Evolutionary conservation across 345 rosid genomes (phyloP), one percentile per base, ranked within the genome.

Genomic region (Lagerstroemia speciosa): DNA sequence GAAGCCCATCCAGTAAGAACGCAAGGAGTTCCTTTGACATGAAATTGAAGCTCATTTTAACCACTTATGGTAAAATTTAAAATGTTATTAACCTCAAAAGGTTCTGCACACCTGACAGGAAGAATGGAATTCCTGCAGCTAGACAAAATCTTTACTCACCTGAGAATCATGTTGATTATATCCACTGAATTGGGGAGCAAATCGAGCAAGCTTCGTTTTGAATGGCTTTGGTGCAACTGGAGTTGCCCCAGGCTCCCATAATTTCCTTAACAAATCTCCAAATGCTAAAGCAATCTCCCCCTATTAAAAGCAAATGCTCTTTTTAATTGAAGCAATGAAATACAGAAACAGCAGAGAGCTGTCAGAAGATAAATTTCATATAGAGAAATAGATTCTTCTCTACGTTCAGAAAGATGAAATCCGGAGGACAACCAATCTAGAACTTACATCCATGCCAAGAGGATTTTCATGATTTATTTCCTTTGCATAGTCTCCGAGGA

Each of bases 131-230:
- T 58, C 33, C 34, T 10, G 63, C 32, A 41, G 38, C 38, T n/a
- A 36, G 38, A 36, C 73, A 76, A 77, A 15, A 75, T 66, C 65
- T 75, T 74, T 67, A 77, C 88, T 71, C 52, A 94, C 99, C 89
- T 94, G 99, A 75, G 99, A 94, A 89, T 91, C 99, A 82, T 91
- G 98, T 85, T 94, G 99, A 84, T 89, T 94, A 78, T 77, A 94
- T 77, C 98, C 97, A 83, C 83, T 87, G 76, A 94, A 94, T 69
- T 91, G 99, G 79, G 93, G 87, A 76, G 99, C 97, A 80, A 94
- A 94, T 36, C 87, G 90, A 79, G 93, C 88, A 74, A 94, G 96
- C 86, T 94, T 91, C 50, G 89, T 83, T 84, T 94, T 94, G 83
- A 94, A 94, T 7, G 80, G 84, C 82, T 86, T 83, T 67, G 99